These are phyloP conservation scores for Erysimum pusillum DNA, from an alignment of 441 rosid species.

Conservation along the genomic window DNA sequence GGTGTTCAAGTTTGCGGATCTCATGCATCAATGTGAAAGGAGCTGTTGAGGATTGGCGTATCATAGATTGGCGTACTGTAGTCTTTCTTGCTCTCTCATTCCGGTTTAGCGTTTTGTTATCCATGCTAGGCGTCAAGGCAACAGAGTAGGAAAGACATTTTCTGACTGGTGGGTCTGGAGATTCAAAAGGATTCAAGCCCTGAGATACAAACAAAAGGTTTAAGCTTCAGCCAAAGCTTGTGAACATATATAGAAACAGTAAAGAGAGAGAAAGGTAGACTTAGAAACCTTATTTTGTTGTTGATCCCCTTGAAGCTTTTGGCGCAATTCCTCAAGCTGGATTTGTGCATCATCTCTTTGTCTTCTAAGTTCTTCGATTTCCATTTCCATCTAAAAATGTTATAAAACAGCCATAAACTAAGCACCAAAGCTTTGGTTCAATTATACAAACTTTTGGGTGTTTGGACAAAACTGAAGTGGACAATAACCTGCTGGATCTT, in stretches of 20 bases:
- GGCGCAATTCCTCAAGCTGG: constrained; percentile 81
- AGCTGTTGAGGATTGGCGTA: constrained; percentile 94
- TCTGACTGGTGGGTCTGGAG: constrained; percentile 72
- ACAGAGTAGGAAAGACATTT: constrained; percentile 92
- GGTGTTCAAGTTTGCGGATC: constrained; percentile 98
- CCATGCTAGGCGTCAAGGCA: constrained; percentile 62
- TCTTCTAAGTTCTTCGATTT: constrained; percentile 84
- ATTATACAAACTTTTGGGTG: constrained; percentile 8
- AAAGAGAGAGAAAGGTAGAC: constrained; percentile 23
- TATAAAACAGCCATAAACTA: constrained; percentile 29
- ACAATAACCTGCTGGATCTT: constrained; percentile 81
- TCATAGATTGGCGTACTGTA: constrained; percentile 80
- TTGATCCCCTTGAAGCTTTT: constrained; percentile 76
- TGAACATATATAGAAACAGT: constrained; percentile 8
- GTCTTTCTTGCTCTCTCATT: constrained; percentile 71
- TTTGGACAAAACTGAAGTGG: constrained; percentile 13
- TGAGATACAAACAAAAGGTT: constrained; percentile 49
- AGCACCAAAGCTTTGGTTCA: constrained; percentile 24
- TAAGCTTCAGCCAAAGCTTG: constrained; percentile 34
- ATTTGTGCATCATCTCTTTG: constrained; percentile 89
- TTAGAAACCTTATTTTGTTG: constrained; percentile 50
- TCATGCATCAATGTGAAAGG: constrained; percentile 98
- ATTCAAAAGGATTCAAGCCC: constrained; percentile 59
- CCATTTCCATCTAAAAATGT: constrained; percentile 78
- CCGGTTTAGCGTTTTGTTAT: constrained; percentile 58